phyloP scores from a whole-genome alignment of 2,329 filamentous ascomycete species.

The Aurifilum marmelostoma region DNA sequence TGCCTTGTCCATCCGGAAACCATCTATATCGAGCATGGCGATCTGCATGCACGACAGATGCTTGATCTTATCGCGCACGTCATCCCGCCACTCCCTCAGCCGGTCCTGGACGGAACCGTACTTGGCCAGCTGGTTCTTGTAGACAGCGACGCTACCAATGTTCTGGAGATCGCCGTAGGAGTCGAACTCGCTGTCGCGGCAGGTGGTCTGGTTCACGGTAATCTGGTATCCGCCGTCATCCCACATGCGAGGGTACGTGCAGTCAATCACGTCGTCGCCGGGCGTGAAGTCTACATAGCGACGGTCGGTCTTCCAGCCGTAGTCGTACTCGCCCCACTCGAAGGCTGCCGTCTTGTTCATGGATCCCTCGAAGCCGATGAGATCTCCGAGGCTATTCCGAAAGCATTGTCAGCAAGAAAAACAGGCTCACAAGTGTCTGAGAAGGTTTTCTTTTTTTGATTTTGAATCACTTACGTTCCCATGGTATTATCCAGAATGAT shows the following conservation, averaged over 20 bases:
- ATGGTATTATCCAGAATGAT: constrained; percentile 69
- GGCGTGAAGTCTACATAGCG: constrained; percentile 62
- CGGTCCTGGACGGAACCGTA: constrained; percentile 71
- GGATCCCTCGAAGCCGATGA: constrained; percentile 65
- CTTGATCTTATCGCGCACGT: constrained; percentile 59
- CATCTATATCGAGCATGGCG: constrained; percentile 65
- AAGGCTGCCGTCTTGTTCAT: constrained; percentile 63
- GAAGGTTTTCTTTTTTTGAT: too few relatives aligned
- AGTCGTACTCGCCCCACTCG: constrained; percentile 57
- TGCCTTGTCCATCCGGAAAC: constrained; percentile 69
- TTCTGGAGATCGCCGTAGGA: constrained; percentile 61
- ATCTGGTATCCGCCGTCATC: constrained; percentile 58
- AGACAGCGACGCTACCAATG: constrained; percentile 64
- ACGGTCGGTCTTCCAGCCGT: constrained; percentile 57
- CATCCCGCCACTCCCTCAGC: constrained; percentile 64
- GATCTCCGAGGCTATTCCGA: constrained; percentile 52
- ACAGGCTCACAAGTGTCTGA: too few relatives aligned
- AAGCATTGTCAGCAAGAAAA: background rate
- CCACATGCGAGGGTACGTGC: constrained; percentile 65
- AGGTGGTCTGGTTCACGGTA: constrained; percentile 50
- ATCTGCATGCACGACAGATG: constrained; percentile 68
- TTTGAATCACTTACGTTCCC: constrained; percentile 60
- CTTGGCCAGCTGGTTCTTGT: constrained; percentile 66
- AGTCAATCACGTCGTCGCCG: constrained; percentile 57
- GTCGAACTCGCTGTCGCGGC: constrained; percentile 67